phyloP scores from a whole-genome alignment of 129 eudicot species.

The Helianthus tuberosus region DNA sequence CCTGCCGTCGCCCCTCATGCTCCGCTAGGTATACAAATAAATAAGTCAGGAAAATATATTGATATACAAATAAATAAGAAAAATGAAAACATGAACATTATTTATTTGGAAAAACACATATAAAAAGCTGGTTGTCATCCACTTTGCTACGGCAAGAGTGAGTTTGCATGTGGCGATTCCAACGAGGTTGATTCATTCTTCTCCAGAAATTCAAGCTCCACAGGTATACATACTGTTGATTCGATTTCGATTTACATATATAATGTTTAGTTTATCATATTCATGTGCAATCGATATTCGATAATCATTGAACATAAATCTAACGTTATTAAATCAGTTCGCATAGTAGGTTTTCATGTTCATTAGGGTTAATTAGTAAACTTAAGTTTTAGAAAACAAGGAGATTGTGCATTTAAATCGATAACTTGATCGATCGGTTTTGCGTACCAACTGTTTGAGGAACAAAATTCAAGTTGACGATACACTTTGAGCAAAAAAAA shows the following conservation, averaged over 20 bases:
- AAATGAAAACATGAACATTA: no score
- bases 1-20: no score
- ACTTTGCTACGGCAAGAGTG: neutral
- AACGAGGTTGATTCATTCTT: neutral
- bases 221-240: slow-evolving; percentile 5
- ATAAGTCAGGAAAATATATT: no score
- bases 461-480: neutral
- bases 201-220: slow-evolving; percentile 19
- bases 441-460: neutral
- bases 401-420: slow-evolving; percentile 3
- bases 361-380: no score
- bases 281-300: slow-evolving; percentile 8
- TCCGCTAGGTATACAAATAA: no score
- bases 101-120: no score
- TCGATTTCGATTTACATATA: slow-evolving; percentile 9
- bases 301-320: neutral
- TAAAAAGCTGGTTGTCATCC: neutral
- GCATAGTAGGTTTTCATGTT: no score
- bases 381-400: neutral
- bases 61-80: no score
- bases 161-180: slow-evolving; percentile 23
- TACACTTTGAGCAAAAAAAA: neutral
- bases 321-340: no score
- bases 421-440: neutral
- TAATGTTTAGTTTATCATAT: neutral